Conservation (phyloP, 164 flowering plant species). For the Piper betle region DNA sequence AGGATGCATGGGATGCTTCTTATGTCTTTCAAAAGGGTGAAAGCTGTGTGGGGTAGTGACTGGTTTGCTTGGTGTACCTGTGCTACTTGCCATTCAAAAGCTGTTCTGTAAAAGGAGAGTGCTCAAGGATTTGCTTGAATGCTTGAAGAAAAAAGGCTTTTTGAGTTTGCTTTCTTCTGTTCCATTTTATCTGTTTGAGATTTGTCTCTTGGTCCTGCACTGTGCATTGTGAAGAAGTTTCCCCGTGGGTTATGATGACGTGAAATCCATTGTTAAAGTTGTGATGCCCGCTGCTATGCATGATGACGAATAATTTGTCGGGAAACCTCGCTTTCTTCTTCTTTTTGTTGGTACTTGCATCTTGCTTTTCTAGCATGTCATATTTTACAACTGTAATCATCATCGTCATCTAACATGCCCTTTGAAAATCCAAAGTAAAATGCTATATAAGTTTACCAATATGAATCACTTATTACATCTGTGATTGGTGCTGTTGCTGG, state of each 20-base stretch:
- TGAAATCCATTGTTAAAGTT: not conserved
- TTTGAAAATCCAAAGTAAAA: too few species aligned
- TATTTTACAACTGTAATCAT: too few species aligned
- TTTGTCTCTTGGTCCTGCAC: not conserved
- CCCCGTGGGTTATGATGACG: not conserved
- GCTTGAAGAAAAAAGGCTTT: not conserved
- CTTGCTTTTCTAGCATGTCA: not conserved
- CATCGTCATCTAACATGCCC: too few species aligned
- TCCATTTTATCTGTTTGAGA: not conserved
- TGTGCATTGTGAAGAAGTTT: not conserved
- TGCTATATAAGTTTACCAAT: too few species aligned
- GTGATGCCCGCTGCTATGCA: not conserved
- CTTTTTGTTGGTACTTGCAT: not conserved
- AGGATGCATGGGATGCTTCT: slow-evolving; percentile 18
- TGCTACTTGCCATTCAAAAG: slow-evolving; percentile 26
- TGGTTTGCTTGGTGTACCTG: slow-evolving; percentile 26
- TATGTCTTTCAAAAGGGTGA: slow-evolving; percentile 32
- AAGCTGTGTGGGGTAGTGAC: slow-evolving; percentile 19
- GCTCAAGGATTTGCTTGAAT: slow-evolving; percentile 24
- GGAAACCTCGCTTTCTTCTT: not conserved
- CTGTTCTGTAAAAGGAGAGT: slow-evolving; percentile 15
- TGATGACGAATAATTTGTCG: not conserved
- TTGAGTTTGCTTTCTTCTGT: not conserved
- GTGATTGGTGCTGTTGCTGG: too few species aligned
- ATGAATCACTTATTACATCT: too few species aligned